These are phyloP conservation scores for Jackrogersella multiformis DNA, from an alignment of 495 filamentous ascomycete species.

Conservation along the genomic window DNA sequence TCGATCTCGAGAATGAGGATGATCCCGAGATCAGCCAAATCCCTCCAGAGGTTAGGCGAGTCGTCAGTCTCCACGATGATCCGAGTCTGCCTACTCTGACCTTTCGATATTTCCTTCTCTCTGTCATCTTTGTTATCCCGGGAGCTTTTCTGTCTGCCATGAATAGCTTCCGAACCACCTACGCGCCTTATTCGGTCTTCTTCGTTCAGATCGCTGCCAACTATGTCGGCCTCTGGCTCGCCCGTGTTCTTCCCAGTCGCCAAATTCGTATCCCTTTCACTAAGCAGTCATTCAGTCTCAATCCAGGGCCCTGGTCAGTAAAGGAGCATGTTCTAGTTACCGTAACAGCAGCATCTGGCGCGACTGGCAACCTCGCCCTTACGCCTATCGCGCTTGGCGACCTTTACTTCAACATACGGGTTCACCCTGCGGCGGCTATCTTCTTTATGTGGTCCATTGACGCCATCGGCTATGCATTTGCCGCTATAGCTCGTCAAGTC, in stretches of 20 bases:
- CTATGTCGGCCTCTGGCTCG: constrained; percentile 64
- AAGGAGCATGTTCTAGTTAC: constrained; percentile 68
- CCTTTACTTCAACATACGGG: constrained; percentile 60
- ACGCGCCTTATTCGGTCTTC: constrained; percentile 65
- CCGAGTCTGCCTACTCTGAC: constrained; percentile 61
- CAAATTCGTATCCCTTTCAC: constrained; percentile 59
- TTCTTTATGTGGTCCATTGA: constrained; percentile 69
- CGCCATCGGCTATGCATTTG: constrained; percentile 65
- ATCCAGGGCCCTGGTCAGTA: constrained; percentile 65
- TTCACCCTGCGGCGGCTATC: constrained; percentile 61
- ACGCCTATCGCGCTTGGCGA: constrained; percentile 62
- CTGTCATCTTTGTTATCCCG: constrained; percentile 61
- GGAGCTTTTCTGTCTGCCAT: constrained; percentile 65
- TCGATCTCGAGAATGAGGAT: constrained; percentile 50
- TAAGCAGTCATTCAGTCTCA: constrained; percentile 59
- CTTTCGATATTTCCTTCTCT: constrained; percentile 65
- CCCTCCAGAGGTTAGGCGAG: constrained; percentile 59
- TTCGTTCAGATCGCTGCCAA: constrained; percentile 66
- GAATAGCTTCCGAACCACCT: constrained; percentile 62
- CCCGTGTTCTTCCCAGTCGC: constrained; percentile 58
- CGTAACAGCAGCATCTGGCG: constrained; percentile 63
- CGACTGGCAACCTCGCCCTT: constrained; percentile 61
- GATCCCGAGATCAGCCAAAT: constrained; percentile 59
- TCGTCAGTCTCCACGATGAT: constrained; percentile 64
- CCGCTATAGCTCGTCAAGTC: constrained; percentile 62